A percentile compares a stretch with the other conserved stretches of the same genome.
Evolutionary conservation across 179 eudicot species (phyloP).

Genomic region (Spergularia azorica): DNA sequence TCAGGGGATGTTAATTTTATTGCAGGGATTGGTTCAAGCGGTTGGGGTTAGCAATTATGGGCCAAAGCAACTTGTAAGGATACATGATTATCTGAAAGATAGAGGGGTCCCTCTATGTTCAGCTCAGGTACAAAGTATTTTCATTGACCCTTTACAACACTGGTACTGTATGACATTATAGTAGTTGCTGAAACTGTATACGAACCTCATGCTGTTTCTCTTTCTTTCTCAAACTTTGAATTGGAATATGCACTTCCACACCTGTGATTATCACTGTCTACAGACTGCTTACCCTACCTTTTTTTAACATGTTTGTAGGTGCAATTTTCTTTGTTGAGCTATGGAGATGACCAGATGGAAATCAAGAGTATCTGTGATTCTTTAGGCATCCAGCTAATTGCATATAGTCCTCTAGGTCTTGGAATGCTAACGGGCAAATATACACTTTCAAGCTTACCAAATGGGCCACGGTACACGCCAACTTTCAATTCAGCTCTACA

Average conservation of each 20-base stretch:
- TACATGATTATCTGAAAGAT: slow-evolving; percentile 65
- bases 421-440: slow-evolving; percentile 99
- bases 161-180: not conserved
- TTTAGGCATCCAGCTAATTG: slow-evolving; percentile 69
- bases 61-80: slow-evolving; percentile 86
- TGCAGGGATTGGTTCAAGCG: slow-evolving; percentile 90
- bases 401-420: slow-evolving; percentile 92
- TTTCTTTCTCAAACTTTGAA: not conserved
- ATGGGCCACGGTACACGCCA: slow-evolving; percentile 69
- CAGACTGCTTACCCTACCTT: not conserved
- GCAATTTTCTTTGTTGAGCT: slow-evolving; percentile 83
- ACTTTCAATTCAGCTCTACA: not conserved
- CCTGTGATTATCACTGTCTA: not conserved
- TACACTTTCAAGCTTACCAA: slow-evolving; percentile 62
- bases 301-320: slow-evolving; percentile 47
- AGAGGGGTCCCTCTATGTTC: slow-evolving; percentile 89
- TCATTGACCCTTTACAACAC: not conserved
- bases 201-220: not conserved
- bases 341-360: slow-evolving; percentile 88
- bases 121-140: slow-evolving; percentile 64
- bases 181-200: not conserved
- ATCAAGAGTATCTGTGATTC: slow-evolving; percentile 72
- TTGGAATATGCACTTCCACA: not conserved
- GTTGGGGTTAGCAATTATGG: slow-evolving; percentile 99
- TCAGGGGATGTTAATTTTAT: not conserved